Evolutionary conservation across 768 basidiomycete species (phyloP).

Genomic region (Sporobolomyces pararoseus): DNA sequence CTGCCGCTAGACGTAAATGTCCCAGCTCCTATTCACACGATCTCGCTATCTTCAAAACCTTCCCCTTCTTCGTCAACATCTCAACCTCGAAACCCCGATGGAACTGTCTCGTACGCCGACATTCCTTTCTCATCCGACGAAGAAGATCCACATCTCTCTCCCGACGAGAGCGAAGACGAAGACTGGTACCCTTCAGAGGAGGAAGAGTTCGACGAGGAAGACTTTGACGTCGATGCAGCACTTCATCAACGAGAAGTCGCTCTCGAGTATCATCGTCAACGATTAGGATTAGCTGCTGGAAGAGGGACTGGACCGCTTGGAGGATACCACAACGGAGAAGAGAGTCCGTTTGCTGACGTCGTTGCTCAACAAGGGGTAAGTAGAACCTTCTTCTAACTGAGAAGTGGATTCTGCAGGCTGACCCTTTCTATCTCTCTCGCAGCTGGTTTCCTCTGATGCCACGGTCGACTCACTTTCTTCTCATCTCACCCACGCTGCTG

Average conservation of each 20-base stretch:
- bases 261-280: constrained; percentile 36
- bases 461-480: constrained; percentile 10
- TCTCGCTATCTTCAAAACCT: constrained; percentile 28
- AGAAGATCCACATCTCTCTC: not conserved
- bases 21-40: constrained; percentile 34
- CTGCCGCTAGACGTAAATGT: not conserved
- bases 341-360: constrained; percentile 6
- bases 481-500: constrained; percentile 15
- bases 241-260: constrained; percentile 39
- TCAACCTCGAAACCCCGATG: not conserved
- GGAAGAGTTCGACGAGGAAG: constrained; percentile 30
- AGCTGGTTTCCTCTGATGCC: constrained; percentile 34
- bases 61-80: constrained; percentile 12
- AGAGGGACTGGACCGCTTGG: constrained; percentile 38
- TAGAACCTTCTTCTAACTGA: no score
- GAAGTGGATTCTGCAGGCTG: no score
- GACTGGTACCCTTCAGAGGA: constrained; percentile 15
- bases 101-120: constrained; percentile 27
- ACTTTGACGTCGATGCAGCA: constrained; percentile 38
- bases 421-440: no score
- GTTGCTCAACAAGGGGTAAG: constrained; percentile 27
- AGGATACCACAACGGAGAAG: constrained; percentile 14
- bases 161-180: constrained; percentile 4
- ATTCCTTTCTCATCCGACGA: constrained; percentile 23
- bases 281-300: constrained; percentile 31